Percentiles rank a stretch among this genome's conserved stretches.
phyloP scores from a whole-genome alignment of 139 green algal genomes.

The Chlamydomonas sp. region DNA sequence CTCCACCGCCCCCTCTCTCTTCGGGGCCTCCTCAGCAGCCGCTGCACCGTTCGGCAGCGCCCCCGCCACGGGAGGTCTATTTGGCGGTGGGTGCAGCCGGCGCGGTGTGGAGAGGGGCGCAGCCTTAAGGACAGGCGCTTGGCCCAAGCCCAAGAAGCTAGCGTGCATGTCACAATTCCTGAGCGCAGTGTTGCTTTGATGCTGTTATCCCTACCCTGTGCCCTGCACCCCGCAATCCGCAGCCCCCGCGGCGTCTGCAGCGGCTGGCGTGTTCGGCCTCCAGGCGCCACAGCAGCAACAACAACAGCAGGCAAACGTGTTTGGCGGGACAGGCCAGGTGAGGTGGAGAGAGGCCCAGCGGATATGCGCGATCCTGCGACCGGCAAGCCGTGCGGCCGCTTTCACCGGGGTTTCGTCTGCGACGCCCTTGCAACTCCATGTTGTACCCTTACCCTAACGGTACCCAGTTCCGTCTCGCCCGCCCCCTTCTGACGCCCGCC shows the following conservation, averaged over 20 bases:
- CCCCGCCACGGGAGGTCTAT: background rate
- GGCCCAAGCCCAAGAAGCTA: no score
- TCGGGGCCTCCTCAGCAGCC: background rate
- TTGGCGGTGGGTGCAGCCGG: conserved; percentile 6
- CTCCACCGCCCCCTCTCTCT: background rate
- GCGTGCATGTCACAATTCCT: no score
- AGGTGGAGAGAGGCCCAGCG: background rate
- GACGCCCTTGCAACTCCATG: background rate
- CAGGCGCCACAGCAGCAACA: background rate
- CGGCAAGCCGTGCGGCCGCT: background rate
- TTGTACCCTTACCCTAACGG: no score
- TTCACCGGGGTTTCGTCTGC: background rate
- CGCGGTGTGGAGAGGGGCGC: background rate
- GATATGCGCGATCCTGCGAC: background rate
- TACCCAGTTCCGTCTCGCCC: background rate
- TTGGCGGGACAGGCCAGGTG: conserved; percentile 10
- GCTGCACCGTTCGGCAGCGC: background rate
- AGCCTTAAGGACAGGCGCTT: no score
- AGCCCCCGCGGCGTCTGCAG: background rate
- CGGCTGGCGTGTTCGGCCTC: conserved; percentile 11
- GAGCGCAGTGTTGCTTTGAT: no score
- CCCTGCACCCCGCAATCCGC: no score
- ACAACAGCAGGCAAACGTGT: conserved; percentile 9
- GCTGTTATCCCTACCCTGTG: no score
- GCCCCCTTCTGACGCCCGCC: background rate